phyloP scores from a whole-genome alignment of 2,329 filamentous ascomycete species.

The Sclerotinia spermophila region DNA sequence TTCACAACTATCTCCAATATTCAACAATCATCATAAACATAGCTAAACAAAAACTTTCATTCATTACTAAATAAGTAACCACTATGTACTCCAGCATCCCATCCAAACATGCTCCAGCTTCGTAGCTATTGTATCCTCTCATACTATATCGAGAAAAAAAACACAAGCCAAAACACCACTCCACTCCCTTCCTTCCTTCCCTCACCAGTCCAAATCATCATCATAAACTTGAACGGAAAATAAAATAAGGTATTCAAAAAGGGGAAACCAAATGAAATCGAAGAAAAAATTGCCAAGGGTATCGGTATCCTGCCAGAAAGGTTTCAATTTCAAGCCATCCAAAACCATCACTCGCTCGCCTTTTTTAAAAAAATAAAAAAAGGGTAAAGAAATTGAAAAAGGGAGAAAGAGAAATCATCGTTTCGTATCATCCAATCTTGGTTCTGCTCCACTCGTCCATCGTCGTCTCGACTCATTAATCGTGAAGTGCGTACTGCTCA shows the following conservation, averaged over 20 bases:
- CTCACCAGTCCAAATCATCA: conserved; percentile 3
- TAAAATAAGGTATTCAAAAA: not conserved
- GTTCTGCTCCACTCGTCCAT: not conserved
- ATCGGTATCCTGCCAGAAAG: conserved; percentile 15
- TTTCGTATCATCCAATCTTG: not conserved
- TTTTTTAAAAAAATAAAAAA: not conserved
- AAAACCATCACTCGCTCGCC: conserved; percentile 1
- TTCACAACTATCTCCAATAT: not conserved
- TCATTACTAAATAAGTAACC: not conserved
- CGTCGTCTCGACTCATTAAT: conserved; percentile 9
- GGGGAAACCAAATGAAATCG: not conserved
- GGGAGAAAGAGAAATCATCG: not conserved
- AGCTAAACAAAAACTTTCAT: not conserved
- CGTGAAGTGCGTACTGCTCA: conserved; percentile 6
- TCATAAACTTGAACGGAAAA: not conserved
- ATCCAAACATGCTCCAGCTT: no score
- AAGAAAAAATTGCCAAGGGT: not conserved
- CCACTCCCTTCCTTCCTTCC: not conserved
- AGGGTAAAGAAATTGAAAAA: not conserved
- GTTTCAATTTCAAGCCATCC: not conserved
- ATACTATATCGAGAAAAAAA: not conserved
- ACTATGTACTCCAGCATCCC: not conserved
- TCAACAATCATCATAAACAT: not conserved
- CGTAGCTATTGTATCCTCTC: not conserved
- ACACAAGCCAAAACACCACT: conserved; percentile 1